phyloP scores from a whole-genome alignment of 352 stramenopile genomes.

The Phytophthora fragariae region DNA sequence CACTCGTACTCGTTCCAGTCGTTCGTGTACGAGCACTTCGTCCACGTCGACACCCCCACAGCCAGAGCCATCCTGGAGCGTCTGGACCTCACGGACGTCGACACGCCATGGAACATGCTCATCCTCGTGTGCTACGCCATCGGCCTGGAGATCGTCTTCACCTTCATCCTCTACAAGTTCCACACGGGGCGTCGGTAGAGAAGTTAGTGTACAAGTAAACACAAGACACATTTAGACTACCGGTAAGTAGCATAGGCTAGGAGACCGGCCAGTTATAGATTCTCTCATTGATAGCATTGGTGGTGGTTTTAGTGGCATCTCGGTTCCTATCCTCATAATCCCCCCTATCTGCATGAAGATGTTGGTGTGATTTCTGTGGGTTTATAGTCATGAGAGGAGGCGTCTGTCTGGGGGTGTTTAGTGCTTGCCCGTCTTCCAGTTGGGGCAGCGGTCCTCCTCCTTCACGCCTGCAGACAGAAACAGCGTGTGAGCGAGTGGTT shows the following conservation, averaged over 20 bases:
- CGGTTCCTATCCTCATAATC: neutral
- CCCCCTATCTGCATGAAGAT: conserved; percentile 5
- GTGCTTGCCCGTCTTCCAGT: conserved; percentile 69
- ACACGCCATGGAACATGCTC: conserved; percentile 50
- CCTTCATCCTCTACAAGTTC: conserved; percentile 41
- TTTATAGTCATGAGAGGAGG: neutral
- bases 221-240: too few relatives aligned
- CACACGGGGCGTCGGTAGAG: conserved; percentile 19
- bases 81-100: conserved; percentile 54
- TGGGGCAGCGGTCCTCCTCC: conserved; percentile 57
- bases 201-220: too few relatives aligned
- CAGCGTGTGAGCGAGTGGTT: neutral
- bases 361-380: neutral
- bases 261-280: too few relatives aligned
- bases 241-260: neutral
- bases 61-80: conserved; percentile 35
- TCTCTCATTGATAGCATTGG: neutral
- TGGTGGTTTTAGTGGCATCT: neutral
- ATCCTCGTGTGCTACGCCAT: conserved; percentile 51
- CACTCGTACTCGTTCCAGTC: conserved; percentile 81
- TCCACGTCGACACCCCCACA: conserved; percentile 1
- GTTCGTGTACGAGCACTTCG: conserved; percentile 83
- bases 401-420: conserved; percentile 4
- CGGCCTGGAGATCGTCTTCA: conserved; percentile 52
- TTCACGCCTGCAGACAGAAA: conserved; percentile 40